These are phyloP conservation scores for Aquilaria agallochum DNA, from an alignment of 441 rosid species.

Conservation along the genomic window DNA sequence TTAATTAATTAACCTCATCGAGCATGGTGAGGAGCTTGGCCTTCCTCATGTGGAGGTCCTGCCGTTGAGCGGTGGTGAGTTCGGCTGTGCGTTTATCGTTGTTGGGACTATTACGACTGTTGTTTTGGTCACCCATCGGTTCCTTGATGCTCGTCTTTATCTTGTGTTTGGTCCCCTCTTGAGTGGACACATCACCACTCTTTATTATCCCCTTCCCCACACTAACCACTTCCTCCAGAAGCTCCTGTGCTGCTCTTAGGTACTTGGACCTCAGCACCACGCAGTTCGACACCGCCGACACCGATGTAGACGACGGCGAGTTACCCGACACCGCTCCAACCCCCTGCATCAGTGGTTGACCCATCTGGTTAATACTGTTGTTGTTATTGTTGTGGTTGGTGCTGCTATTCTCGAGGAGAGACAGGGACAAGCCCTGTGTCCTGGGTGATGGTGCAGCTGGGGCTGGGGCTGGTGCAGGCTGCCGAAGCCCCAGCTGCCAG, in stretches of 20 bases:
- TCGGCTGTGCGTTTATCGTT: slow-evolving; percentile 21
- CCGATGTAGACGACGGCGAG: slow-evolving; percentile 37
- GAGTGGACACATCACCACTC: slow-evolving; percentile 7
- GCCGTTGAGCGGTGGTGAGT: slow-evolving; percentile 41
- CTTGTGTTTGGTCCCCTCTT: slow-evolving; percentile 23
- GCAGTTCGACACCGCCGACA: slow-evolving; percentile 33
- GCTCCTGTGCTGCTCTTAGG: slow-evolving; percentile 68
- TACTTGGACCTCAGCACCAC: slow-evolving; percentile 48
- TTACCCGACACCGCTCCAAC: slow-evolving; percentile 16
- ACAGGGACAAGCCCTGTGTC: slow-evolving; percentile 43
- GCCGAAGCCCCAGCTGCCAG: slow-evolving; percentile 15
- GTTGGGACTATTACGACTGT: slow-evolving; percentile 22
- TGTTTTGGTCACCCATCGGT: slow-evolving; percentile 12
- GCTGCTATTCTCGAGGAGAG: slow-evolving; percentile 24
- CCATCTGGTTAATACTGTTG: not conserved
- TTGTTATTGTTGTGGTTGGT: no score
- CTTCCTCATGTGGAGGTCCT: slow-evolving; percentile 58
- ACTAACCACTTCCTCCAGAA: slow-evolving; percentile 60
- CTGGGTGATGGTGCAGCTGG: slow-evolving; percentile 15
- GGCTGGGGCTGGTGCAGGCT: slow-evolving; percentile 8
- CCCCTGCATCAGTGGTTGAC: slow-evolving; percentile 10
- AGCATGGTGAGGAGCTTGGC: slow-evolving; percentile 61
- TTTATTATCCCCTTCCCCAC: slow-evolving; percentile 30
- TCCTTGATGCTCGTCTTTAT: slow-evolving; percentile 20
- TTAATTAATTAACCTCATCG: slow-evolving; percentile 41